Conservation (phyloP, 208 protist species). For the Phytomonas francai region DNA sequence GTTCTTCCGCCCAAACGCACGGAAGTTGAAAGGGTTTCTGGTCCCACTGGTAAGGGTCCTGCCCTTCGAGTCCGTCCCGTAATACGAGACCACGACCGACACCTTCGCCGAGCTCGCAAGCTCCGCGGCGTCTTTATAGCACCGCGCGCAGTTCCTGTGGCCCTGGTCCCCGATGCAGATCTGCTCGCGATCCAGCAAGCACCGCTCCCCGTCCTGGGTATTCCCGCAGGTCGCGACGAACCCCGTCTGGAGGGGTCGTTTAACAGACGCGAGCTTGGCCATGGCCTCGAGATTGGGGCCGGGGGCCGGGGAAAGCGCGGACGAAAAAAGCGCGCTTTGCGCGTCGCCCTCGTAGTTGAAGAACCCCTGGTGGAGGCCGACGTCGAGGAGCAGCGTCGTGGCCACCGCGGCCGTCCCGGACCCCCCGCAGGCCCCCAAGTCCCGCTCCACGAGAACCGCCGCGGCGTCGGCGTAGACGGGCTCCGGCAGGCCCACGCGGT, state of each 20-base stretch:
- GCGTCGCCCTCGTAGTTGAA: conserved; percentile 56
- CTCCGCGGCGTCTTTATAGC: conserved; percentile 18
- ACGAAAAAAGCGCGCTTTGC: neutral
- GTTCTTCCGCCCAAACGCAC: conserved; percentile 22
- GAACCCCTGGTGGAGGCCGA: conserved; percentile 56
- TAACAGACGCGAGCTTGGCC: conserved; percentile 8
- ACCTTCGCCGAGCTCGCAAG: conserved; percentile 18
- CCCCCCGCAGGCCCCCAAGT: conserved; percentile 18
- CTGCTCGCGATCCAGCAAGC: conserved; percentile 30
- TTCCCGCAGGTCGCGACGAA: conserved; percentile 65
- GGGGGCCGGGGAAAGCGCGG: conserved; percentile 7
- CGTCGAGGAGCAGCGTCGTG: conserved; percentile 51
- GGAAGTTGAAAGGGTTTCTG: conserved; percentile 63
- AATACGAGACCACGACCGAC: conserved; percentile 64
- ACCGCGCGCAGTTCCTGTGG: conserved; percentile 68
- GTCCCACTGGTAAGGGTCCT: conserved; percentile 50
- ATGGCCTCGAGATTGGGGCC: conserved; percentile 18
- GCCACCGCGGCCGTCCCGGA: conserved; percentile 41
- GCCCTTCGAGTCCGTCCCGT: conserved; percentile 56
- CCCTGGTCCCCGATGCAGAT: conserved; percentile 60
- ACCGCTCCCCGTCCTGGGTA: conserved; percentile 23
- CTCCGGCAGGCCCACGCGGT: conserved; percentile 16
- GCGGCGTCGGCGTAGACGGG: conserved; percentile 20
- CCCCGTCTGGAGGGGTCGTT: conserved; percentile 58
- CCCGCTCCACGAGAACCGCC: conserved; percentile 58